Evolutionary conservation across 176 grass and related monocot species (phyloP).

Genomic region (Triticum dicoccoides): DNA sequence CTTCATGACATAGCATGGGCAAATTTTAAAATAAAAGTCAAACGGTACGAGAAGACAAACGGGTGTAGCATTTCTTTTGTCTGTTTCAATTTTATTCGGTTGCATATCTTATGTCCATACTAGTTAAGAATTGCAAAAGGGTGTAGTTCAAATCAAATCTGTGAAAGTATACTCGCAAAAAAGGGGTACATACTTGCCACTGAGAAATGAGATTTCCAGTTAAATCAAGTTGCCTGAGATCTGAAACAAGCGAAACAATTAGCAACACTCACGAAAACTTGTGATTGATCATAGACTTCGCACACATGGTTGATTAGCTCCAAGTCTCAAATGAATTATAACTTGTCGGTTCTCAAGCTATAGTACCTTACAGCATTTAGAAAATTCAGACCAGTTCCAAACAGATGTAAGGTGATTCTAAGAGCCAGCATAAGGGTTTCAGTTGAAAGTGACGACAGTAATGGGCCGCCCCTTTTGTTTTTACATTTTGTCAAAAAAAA

Average conservation of each 20-base stretch:
- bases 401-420: neutral
- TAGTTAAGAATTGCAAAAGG: neutral
- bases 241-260: conserved; percentile 52
- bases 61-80: neutral
- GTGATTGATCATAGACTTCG: neutral
- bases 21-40: neutral
- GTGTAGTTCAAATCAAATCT: neutral
- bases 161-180: neutral
- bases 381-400: neutral
- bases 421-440: neutral
- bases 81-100: neutral
- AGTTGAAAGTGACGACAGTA: no score
- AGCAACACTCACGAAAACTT: neutral
- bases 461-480: neutral
- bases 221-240: conserved; percentile 85
- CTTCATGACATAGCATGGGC: neutral
- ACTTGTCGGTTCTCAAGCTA: neutral
- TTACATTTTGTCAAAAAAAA: no score
- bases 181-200: conserved; percentile 62
- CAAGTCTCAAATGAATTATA: neutral
- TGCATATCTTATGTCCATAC: neutral
- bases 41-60: neutral
- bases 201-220: conserved; percentile 86
- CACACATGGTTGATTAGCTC: neutral
- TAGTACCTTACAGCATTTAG: no score